Conservation (phyloP, 148 eudicot genomes). For the Nyssa sinensis region DNA sequence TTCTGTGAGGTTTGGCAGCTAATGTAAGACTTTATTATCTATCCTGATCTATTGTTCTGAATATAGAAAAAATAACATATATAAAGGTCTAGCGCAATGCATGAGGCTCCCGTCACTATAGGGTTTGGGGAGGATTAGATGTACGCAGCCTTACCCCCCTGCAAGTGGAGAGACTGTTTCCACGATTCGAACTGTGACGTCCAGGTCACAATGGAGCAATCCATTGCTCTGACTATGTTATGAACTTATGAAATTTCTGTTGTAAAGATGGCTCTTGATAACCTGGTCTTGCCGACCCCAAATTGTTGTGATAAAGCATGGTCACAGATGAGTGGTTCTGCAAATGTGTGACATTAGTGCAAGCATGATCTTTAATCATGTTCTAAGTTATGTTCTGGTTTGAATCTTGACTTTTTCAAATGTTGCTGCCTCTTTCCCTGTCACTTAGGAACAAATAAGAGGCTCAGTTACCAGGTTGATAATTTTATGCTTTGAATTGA, state of each 20-base stretch:
- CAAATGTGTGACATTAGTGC: not conserved
- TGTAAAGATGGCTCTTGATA: not conserved
- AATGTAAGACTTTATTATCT: not conserved
- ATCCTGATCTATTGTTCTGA: not conserved
- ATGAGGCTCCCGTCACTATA: no score
- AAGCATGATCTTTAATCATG: not conserved
- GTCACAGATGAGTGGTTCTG: not conserved
- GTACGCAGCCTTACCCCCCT: no score
- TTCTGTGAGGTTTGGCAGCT: not conserved
- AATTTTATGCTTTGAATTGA: not conserved
- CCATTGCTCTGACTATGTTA: no score
- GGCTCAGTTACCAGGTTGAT: slow-evolving; percentile 3
- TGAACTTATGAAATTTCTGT: not conserved
- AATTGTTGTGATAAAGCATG: slow-evolving; percentile 2
- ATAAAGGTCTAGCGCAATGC: no score
- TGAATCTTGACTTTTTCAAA: not conserved
- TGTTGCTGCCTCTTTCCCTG: not conserved
- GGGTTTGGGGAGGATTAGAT: no score
- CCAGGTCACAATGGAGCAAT: no score
- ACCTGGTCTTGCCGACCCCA: not conserved
- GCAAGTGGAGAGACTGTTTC: no score
- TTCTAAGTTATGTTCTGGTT: not conserved
- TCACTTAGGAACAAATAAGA: not conserved
- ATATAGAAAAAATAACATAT: no score
- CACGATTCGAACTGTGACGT: no score